phyloP scores from a whole-genome alignment of 129 eudicot genomes.

The Lactuca saligna region DNA sequence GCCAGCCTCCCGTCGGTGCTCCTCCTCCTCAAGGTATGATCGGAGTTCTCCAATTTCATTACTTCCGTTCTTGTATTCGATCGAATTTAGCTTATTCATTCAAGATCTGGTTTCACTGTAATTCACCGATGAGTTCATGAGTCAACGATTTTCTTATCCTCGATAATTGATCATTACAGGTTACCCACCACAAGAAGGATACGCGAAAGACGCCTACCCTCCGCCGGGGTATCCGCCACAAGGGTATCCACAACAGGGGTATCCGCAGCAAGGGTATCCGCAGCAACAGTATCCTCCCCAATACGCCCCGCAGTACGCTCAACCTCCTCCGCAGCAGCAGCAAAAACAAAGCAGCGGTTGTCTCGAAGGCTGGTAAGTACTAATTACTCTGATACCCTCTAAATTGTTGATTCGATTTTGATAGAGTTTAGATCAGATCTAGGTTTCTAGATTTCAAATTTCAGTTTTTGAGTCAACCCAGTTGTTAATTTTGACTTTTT shows the following conservation, averaged over 20 bases:
- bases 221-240: conserved; percentile 51
- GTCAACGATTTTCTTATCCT: background rate
- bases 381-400: background rate
- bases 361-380: conserved; percentile 61
- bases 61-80: background rate
- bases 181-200: conserved; percentile 66
- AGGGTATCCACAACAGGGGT: conserved; percentile 52
- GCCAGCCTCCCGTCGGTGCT: conserved; percentile 70
- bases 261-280: conserved; percentile 60
- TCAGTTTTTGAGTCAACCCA: background rate
- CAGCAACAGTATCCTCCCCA: conserved; percentile 44
- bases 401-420: conserved; percentile 12
- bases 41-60: background rate
- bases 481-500: conserved; percentile 2
- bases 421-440: conserved; percentile 8
- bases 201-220: conserved; percentile 60
- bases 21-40: conserved; percentile 48
- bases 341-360: conserved; percentile 43
- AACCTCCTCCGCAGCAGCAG: conserved; percentile 53
- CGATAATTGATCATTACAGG: conserved; percentile 29
- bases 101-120: background rate
- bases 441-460: background rate
- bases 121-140: background rate
- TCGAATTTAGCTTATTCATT: background rate
- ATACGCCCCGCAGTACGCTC: conserved; percentile 58